Evolutionary conservation across 768 basidiomycete genomes (phyloP).

Genomic region (Paxillus involutus): DNA sequence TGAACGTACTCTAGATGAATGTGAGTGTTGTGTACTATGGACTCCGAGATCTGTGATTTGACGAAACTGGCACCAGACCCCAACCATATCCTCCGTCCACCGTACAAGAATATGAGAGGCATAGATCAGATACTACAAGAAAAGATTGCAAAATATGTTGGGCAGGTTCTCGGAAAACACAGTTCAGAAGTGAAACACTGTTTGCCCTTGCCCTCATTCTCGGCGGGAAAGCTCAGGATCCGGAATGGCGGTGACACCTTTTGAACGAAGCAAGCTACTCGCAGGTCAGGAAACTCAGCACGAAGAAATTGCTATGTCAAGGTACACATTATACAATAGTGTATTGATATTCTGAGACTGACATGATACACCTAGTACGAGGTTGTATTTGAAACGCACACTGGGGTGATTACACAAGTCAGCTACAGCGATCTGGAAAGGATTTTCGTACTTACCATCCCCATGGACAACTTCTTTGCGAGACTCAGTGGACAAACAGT

Average conservation of each 20-base stretch:
- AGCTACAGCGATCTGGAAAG: slow-evolving; percentile 17
- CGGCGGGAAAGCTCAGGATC: slow-evolving; percentile 28
- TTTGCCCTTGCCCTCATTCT: slow-evolving; percentile 17
- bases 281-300: neutral
- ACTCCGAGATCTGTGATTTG: too few species aligned
- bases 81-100: neutral
- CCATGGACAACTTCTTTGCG: neutral
- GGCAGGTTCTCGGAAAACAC: too few species aligned
- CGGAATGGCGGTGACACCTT: slow-evolving; percentile 26
- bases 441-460: slow-evolving; percentile 13
- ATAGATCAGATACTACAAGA: too few species aligned
- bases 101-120: neutral
- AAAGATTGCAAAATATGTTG: too few species aligned
- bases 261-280: neutral
- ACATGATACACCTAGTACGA: too few species aligned
- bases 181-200: neutral
- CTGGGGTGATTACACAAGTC: neutral
- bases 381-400: slow-evolving; percentile 2
- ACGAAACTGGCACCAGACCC: too few species aligned
- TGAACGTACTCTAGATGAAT: slow-evolving; percentile 4
- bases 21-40: neutral
- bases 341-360: too few species aligned
- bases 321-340: neutral
- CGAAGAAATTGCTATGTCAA: slow-evolving; percentile 14
- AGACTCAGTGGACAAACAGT: neutral